Evolutionary conservation across 192 early-diverging fungal species (phyloP).

Genomic region (Coemansia sp.): DNA sequence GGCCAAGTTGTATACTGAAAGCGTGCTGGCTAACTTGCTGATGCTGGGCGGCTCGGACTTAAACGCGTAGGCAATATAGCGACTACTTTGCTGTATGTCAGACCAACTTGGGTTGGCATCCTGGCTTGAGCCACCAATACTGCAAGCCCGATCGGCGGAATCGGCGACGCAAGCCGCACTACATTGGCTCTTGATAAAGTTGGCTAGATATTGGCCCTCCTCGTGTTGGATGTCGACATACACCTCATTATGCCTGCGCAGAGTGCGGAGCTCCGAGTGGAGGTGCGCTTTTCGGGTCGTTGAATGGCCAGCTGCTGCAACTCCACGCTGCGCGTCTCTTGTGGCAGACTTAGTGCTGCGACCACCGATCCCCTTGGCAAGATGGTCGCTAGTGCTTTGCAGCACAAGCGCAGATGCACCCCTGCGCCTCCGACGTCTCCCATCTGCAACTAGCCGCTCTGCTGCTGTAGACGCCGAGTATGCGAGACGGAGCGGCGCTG

Average conservation of each 20-base stretch:
- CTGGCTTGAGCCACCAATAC: neutral
- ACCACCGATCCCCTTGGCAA: neutral
- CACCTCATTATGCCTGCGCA: neutral
- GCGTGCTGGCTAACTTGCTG: neutral
- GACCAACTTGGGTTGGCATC: neutral
- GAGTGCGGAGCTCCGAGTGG: neutral
- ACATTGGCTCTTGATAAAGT: neutral
- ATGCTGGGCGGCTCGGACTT: constrained; percentile 6
- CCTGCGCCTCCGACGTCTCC: neutral
- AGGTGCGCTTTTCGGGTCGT: neutral
- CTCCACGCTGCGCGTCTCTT: neutral
- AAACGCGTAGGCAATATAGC: neutral
- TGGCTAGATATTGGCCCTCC: neutral
- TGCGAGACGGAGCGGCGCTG: neutral
- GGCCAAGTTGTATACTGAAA: neutral
- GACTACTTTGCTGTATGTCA: neutral
- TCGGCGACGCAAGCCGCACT: neutral
- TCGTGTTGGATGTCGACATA: constrained; percentile 19
- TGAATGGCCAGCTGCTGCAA: neutral
- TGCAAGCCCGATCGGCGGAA: neutral
- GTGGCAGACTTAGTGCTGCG: neutral
- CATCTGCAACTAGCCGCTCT: neutral
- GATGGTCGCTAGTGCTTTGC: neutral
- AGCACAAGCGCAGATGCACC: neutral
- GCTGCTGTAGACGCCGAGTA: neutral